Percentiles rank a stretch among this genome's conserved stretches.
These are phyloP conservation scores for Candida mattraensis DNA, from an alignment of 805 yeast genomes.

Conservation along the genomic window DNA sequence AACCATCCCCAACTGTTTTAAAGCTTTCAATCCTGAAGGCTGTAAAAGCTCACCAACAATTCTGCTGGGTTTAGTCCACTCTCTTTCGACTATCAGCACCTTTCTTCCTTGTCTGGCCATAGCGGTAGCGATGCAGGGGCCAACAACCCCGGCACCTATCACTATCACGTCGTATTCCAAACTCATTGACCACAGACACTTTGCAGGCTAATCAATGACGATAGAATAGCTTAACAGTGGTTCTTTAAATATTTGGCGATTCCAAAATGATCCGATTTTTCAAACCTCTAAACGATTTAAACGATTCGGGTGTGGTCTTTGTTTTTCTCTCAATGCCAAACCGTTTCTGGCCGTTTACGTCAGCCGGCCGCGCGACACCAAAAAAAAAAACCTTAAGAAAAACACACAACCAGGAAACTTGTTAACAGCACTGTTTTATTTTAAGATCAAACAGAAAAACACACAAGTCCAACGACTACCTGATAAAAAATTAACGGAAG, in stretches of 20 bases:
- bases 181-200: slow-evolving; percentile 5
- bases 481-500: no score
- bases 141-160: slow-evolving; percentile 98
- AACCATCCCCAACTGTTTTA: slow-evolving; percentile 79
- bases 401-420: no score
- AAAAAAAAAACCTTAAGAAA: no score
- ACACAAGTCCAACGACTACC: no score
- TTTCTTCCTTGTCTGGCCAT: slow-evolving; percentile 87
- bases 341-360: no score
- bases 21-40: slow-evolving; percentile 91
- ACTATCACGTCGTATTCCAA: slow-evolving; percentile 73
- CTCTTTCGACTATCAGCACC: slow-evolving; percentile 81
- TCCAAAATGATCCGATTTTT: slow-evolving; percentile 18
- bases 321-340: background rate
- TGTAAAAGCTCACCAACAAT: slow-evolving; percentile 97
- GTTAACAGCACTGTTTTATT: no score
- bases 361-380: no score
- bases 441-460: no score
- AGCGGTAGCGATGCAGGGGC: slow-evolving; percentile 89
- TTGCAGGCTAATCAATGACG: background rate
- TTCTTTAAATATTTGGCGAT: background rate
- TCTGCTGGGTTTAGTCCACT: slow-evolving; percentile 90
- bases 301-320: slow-evolving; percentile 2
- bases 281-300: slow-evolving; percentile 6
- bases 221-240: background rate